These are phyloP conservation scores for Lasiodiplodia sp. DNA, from an alignment of 2,329 filamentous ascomycete genomes.

Conservation along the genomic window DNA sequence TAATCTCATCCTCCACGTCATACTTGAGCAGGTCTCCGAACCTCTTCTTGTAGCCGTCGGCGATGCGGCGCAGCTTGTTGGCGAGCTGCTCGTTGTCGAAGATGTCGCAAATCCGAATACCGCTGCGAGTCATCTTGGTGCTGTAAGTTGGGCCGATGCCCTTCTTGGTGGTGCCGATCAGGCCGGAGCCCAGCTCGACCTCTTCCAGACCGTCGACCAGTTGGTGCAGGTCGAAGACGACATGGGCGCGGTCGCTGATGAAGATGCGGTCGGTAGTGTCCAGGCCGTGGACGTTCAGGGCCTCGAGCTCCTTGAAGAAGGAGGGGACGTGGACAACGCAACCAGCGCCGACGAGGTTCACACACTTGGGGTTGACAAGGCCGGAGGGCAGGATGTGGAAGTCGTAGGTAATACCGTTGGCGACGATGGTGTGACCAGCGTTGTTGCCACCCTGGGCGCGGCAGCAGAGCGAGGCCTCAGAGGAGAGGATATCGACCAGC, in stretches of 20 bases:
- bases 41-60: slow-evolving; percentile 69
- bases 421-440: slow-evolving; percentile 56
- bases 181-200: slow-evolving; percentile 58
- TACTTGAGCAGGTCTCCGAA: slow-evolving; percentile 72
- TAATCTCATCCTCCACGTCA: slow-evolving; percentile 74
- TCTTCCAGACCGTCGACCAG: slow-evolving; percentile 74
- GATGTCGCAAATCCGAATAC: slow-evolving; percentile 71
- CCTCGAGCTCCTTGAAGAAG: slow-evolving; percentile 71
- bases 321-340: slow-evolving; percentile 71
- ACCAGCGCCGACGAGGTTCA: slow-evolving; percentile 72
- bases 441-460: slow-evolving; percentile 68
- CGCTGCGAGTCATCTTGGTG: slow-evolving; percentile 70
- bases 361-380: slow-evolving; percentile 72
- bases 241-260: slow-evolving; percentile 68
- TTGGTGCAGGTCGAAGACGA: slow-evolving; percentile 71
- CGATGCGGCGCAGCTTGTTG: slow-evolving; percentile 68
- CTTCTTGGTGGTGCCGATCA: slow-evolving; percentile 58
- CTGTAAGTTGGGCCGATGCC: slow-evolving; percentile 66
- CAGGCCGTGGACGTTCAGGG: slow-evolving; percentile 67
- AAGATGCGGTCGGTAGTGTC: slow-evolving; percentile 66
- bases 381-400: slow-evolving; percentile 62
- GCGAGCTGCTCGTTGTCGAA: slow-evolving; percentile 73
- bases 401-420: slow-evolving; percentile 55
- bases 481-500: slow-evolving; percentile 64
- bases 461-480: slow-evolving; percentile 63